phyloP scores from a whole-genome alignment of 75 land plant species.

The Pinus tabuliformis region DNA sequence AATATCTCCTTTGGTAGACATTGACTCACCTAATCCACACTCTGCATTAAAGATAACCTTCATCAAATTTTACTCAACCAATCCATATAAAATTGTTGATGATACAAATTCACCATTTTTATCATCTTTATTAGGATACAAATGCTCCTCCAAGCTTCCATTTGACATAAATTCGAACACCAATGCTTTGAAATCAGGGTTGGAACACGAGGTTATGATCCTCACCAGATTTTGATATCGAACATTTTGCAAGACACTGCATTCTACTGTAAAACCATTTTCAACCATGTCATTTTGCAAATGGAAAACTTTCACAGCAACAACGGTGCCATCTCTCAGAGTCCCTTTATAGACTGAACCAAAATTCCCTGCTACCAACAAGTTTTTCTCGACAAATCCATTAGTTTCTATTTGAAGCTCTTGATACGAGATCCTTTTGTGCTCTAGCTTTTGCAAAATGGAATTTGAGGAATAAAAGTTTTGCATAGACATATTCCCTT shows the following conservation, averaged over 20 bases:
- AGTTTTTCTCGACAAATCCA: not conserved
- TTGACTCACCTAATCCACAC: no score
- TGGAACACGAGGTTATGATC: not conserved
- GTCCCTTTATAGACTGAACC: not conserved
- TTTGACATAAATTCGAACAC: not conserved
- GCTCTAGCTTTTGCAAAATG: not conserved
- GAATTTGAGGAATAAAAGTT: not conserved
- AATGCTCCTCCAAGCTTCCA: constrained; percentile 4
- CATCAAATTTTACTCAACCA: not conserved
- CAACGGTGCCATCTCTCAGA: not conserved
- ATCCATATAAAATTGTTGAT: not conserved
- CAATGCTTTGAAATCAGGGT: not conserved
- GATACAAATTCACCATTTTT: no score
- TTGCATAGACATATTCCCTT: not conserved
- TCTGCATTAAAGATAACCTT: no score
- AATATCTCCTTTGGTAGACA: no score
- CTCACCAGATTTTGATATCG: not conserved
- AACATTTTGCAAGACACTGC: not conserved
- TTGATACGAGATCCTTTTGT: not conserved
- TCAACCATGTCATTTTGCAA: not conserved
- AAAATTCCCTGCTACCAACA: not conserved
- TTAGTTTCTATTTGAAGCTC: not conserved
- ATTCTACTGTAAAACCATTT: not conserved
- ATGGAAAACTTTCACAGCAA: constrained; percentile 4
- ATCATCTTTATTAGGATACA: not conserved